Base-by-base conservation (phyloP, 2,329 filamentous ascomycete species). In the Didymella exigua region DNA sequence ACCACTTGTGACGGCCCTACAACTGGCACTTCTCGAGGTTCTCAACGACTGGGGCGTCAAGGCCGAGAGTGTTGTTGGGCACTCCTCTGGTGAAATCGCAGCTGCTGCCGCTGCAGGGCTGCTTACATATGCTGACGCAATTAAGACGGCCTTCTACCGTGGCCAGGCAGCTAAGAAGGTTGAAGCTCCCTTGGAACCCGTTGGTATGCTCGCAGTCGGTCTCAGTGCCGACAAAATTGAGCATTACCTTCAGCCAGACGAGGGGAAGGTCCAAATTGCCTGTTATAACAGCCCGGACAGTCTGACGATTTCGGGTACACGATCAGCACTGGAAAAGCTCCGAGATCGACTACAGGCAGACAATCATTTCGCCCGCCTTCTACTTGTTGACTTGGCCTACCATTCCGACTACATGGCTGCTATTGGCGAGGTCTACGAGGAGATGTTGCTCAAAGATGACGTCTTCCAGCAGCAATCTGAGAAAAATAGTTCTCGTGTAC, bases 281-380 rank as follows among this genome's bases (percentile, higher is more conserved):
- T 61, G 57, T 24, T 54, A 62, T 33, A 81, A 81, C 56, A 69
- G 69, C 7, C 68, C 75, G 0, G 44, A 58, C 0, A 76, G 70
- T 37, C 11, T 47, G 18, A 37, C 47, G 1, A 11, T 29, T 7
- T 29, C 26, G 26, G 26, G 26, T 11, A 11, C 8, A 3, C 8
- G 11, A 11, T 9, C 26, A 2, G 11, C 26, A 11, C 26, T 29
- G 8, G 26, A 29, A 11, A 11, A 29, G 26, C 26, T 29, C 8
- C 8, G 8, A 7, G 26, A 11, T 11, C 2, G 26, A 2, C 8
- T 29, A 7, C 8, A 29, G 26, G 26, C 26, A 29, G 26, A 7
- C 8, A 11, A 11, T 11, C 26, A 29, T 11, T 29, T 29, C 11
- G 26, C 26, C 8, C 26, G 26, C 3, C 26, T 29, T 7, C 26